Percentiles rank a stretch among this genome's conserved stretches.
Conservation (phyloP, 257 asterid species). For the Perilla frutescens region DNA sequence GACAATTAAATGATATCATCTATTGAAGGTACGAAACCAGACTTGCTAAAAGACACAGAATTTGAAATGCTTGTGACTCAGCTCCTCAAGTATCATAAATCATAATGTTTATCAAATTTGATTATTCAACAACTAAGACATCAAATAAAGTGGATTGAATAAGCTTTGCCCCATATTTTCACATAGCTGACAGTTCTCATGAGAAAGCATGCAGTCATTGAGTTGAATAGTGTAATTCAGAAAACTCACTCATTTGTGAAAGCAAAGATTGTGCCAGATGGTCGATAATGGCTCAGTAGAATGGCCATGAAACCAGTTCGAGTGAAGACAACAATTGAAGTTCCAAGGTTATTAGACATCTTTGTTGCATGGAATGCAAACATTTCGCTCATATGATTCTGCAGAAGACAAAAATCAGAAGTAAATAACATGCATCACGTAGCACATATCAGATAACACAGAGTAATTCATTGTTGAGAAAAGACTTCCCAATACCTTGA, state of each 20-base stretch:
- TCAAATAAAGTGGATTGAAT: not conserved
- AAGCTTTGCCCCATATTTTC: not conserved
- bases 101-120: constrained; percentile 12
- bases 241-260: constrained; percentile 92
- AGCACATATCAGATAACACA: not conserved
- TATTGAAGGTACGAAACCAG: not conserved
- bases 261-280: constrained; percentile 93
- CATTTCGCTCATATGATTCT: constrained; percentile 99
- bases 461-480: not conserved
- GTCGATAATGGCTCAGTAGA: constrained; percentile 89
- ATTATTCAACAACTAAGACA: not conserved
- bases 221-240: not conserved
- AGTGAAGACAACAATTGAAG: constrained; percentile 91
- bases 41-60: constrained; percentile 1
- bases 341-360: constrained; percentile 95
- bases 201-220: not conserved
- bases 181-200: not conserved
- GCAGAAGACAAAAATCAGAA: constrained; percentile 41
- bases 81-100: not conserved
- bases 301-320: constrained; percentile 93
- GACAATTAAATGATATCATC: constrained; percentile 22
- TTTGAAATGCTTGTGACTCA: not conserved
- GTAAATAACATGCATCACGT: constrained; percentile 1
- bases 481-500: constrained; percentile 63
- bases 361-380: constrained; percentile 95